These are phyloP conservation scores for Blumeriella jaapii DNA, from an alignment of 2,329 filamentous ascomycete species.

Conservation along the genomic window DNA sequence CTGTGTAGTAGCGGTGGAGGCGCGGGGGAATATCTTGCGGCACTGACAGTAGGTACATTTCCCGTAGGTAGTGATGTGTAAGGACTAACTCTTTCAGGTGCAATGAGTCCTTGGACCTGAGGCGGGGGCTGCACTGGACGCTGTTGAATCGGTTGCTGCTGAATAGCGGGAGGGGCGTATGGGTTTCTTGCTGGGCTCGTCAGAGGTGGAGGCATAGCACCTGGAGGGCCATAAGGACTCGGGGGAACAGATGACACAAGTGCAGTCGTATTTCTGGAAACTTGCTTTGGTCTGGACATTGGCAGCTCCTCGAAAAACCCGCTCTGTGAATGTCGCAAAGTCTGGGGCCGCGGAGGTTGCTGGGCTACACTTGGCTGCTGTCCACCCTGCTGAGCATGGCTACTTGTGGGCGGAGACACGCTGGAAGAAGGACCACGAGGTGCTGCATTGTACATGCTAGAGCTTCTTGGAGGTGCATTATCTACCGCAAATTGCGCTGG, in stretches of 20 bases:
- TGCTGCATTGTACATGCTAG: conserved; percentile 19
- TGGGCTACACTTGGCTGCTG: conserved; percentile 4
- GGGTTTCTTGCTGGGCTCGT: conserved; percentile 4
- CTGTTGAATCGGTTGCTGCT: conserved; percentile 11
- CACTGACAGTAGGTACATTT: conserved; percentile 26
- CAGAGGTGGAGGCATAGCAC: conserved; percentile 9
- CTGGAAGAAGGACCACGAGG: conserved; percentile 16
- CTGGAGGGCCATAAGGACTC: conserved; percentile 14
- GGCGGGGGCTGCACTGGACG: conserved; percentile 10
- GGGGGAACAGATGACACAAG: conserved; percentile 18
- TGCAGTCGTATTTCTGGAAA: conserved; percentile 36
- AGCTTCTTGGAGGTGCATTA: conserved; percentile 22
- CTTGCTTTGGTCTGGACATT: conserved; percentile 48
- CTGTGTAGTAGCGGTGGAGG: conserved; percentile 33
- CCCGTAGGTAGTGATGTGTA: conserved; percentile 22
- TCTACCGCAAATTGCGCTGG: conserved; percentile 15
- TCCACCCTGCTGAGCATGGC: conserved; percentile 11
- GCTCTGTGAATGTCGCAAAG: conserved; percentile 29
- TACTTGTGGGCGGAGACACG: conserved; percentile 17
- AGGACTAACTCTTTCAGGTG: conserved; percentile 25
- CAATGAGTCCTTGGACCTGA: conserved; percentile 21
- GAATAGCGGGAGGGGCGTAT: conserved; percentile 10
- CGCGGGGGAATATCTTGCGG: conserved; percentile 48
- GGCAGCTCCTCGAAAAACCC: conserved; percentile 75
- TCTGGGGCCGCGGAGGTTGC: conserved; percentile 6